Percentiles rank a stretch among this genome's conserved stretches.
These are phyloP conservation scores for Sporisorium reilianum DNA, from an alignment of 1,284 basidiomycete genomes.

Conservation along the genomic window DNA sequence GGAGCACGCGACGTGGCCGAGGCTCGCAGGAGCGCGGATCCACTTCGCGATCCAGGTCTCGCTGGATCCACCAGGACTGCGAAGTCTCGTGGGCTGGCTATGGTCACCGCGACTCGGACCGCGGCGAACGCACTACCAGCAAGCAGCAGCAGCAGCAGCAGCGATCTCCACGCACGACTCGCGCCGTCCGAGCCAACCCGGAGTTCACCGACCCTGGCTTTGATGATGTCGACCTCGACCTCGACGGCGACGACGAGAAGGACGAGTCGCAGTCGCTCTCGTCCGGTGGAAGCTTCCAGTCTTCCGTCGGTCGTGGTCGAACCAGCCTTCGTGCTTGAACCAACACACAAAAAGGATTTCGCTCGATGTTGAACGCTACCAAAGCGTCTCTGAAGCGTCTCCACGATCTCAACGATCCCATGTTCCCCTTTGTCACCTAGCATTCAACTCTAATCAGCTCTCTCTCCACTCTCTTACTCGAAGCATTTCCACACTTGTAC, in stretches of 20 bases:
- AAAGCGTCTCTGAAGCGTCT: conserved; percentile 26
- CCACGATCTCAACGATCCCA: conserved; percentile 35
- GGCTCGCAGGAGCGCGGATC: conserved; percentile 44
- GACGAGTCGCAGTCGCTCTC: conserved; percentile 33
- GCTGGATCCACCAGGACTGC: conserved; percentile 36
- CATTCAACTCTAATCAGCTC: conserved; percentile 26
- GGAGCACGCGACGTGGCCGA: conserved; percentile 32
- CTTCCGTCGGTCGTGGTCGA: conserved; percentile 20
- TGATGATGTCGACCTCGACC: conserved; percentile 60
- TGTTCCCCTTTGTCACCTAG: neutral
- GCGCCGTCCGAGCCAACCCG: conserved; percentile 10
- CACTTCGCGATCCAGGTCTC: conserved; percentile 34
- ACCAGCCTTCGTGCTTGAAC: conserved; percentile 23
- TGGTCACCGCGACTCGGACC: conserved; percentile 40
- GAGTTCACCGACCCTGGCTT: conserved; percentile 49
- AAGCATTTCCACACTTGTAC: conserved; percentile 11
- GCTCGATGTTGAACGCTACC: conserved; percentile 20
- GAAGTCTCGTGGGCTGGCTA: conserved; percentile 50
- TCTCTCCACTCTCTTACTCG: conserved; percentile 4
- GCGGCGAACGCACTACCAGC: conserved; percentile 17
- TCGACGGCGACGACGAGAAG: conserved; percentile 52
- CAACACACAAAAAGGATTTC: conserved; percentile 1
- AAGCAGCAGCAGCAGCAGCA: conserved; percentile 14
- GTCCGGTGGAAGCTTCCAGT: conserved; percentile 34
- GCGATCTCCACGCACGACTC: conserved; percentile 17